phyloP scores from a whole-genome alignment of 306 rosid genomes.

The Prunus mira region DNA sequence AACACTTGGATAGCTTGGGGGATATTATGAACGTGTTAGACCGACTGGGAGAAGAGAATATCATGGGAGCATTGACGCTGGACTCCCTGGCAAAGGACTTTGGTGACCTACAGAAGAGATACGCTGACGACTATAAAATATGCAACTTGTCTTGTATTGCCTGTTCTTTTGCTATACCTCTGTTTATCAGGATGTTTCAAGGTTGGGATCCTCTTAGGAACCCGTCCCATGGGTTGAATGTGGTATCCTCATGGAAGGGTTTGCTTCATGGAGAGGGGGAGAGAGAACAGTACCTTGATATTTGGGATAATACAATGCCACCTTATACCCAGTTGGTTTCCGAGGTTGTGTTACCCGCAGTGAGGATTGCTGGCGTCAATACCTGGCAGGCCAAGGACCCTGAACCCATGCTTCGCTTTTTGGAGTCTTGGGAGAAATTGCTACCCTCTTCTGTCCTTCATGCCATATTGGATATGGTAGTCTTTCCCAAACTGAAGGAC shows the following conservation, averaged over 20 bases:
- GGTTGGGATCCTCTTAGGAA: constrained; percentile 90
- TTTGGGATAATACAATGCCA: constrained; percentile 60
- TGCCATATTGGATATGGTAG: constrained; percentile 57
- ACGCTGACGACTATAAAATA: constrained; percentile 61
- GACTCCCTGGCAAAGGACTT: constrained; percentile 69
- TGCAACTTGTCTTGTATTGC: constrained; percentile 87
- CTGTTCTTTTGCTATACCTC: constrained; percentile 74
- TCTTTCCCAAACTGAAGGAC: constrained; percentile 71
- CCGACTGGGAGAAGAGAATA: constrained; percentile 52
- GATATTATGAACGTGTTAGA: constrained; percentile 51
- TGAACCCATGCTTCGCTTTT: constrained; percentile 78
- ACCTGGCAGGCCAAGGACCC: constrained; percentile 95
- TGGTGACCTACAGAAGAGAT: constrained; percentile 51
- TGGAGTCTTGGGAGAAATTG: constrained; percentile 80
- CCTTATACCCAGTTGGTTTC: constrained; percentile 75
- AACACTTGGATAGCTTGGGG: constrained; percentile 59
- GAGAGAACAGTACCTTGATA: constrained; percentile 38
- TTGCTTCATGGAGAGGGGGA: constrained; percentile 62
- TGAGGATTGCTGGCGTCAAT: constrained; percentile 77
- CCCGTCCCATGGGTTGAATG: constrained; percentile 66
- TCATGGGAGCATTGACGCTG: constrained; percentile 59
- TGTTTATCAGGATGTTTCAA: constrained; percentile 76
- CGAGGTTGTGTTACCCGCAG: constrained; percentile 88
- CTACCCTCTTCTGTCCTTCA: constrained; percentile 67
- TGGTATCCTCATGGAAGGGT: constrained; percentile 61